These are phyloP conservation scores for Tripidium arundinaceum DNA, from an alignment of 202 grass and related monocot species.

Conservation along the genomic window DNA sequence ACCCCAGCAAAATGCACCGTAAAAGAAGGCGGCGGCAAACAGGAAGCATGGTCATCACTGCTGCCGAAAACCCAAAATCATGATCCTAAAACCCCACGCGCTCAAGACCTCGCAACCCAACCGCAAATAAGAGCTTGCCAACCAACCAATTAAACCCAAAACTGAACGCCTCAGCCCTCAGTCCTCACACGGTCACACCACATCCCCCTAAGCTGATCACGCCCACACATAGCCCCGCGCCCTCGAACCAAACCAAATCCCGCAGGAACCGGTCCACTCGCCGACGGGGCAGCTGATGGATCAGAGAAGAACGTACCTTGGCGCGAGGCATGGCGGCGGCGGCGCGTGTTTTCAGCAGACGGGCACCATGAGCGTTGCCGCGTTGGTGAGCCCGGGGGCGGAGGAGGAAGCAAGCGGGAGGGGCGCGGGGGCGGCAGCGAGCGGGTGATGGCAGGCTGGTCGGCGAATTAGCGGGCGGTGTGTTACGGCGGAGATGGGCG, in stretches of 20 bases:
- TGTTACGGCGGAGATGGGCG: not conserved
- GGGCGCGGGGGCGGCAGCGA: not conserved
- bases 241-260: not conserved
- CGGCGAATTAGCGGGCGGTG: not conserved
- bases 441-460: not conserved
- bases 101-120: not conserved
- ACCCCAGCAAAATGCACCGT: not conserved
- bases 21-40: not conserved
- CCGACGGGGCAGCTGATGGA: not conserved
- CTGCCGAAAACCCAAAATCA: not conserved
- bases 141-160: not conserved
- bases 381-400: not conserved
- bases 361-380: not conserved
- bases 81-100: not conserved
- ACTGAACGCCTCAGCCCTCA: not conserved
- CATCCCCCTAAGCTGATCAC: slow-evolving; percentile 3
- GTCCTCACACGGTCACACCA: not conserved
- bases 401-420: not conserved
- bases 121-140: not conserved
- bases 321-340: not conserved
- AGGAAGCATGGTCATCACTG: not conserved
- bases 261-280: not conserved
- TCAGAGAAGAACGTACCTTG: not conserved
- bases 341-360: not conserved
- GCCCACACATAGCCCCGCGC: not conserved